Base-by-base conservation (phyloP, 2,329 filamentous ascomycete species). In the Grosmannia clavigera region DNA sequence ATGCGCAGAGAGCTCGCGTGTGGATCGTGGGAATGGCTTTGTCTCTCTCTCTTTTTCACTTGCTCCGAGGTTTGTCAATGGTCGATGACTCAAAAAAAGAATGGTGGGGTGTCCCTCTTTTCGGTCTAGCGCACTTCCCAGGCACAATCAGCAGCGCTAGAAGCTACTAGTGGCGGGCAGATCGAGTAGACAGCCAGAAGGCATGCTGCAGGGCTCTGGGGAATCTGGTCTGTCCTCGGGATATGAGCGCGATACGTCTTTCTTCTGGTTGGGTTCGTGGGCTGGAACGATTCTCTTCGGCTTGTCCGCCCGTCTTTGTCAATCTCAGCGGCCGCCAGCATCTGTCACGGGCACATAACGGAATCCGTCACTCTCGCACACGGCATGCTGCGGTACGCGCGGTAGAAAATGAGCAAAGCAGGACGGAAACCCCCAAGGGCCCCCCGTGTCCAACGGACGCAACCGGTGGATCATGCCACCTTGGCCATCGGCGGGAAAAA, bases 31-130 rank as follows among this genome's bases (percentile, higher is more conserved):
- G 9, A 35, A 9, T 35, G 33, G 33, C 40, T 14, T 12, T 43
- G 19, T 6, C 19, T 43, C 19, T 43, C 19, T 43, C 19, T 19
- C 19, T 43, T 3, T 19, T 6, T 19, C 19, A 1, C 19, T 43
- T 43, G 51, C 4, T 5, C 19, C 16, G 5, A 53, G 3, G 2
- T 43, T 46, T 46, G 43, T 19, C 51, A 53, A 53, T 35, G 29
- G 51, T 29, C 19, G n/a, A 55, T 55, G 52, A 55, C 52, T 35
- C 29, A 61, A 58, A 53, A 58, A 38, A 51, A 25, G 31, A 46
- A 6, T 55, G 53, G 50, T 52, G 53, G 53, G 53, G 31, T 38
- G 16, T 46, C 43, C 19, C 43, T 31, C 16, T 12, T 55, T 22
- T 40, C n/a, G n/a, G 53, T 1, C 31, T 55, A 38, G 31, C 53